These are phyloP conservation scores for Aspergillus udagawae DNA, from an alignment of 2,329 filamentous ascomycete species.

Conservation along the genomic window DNA sequence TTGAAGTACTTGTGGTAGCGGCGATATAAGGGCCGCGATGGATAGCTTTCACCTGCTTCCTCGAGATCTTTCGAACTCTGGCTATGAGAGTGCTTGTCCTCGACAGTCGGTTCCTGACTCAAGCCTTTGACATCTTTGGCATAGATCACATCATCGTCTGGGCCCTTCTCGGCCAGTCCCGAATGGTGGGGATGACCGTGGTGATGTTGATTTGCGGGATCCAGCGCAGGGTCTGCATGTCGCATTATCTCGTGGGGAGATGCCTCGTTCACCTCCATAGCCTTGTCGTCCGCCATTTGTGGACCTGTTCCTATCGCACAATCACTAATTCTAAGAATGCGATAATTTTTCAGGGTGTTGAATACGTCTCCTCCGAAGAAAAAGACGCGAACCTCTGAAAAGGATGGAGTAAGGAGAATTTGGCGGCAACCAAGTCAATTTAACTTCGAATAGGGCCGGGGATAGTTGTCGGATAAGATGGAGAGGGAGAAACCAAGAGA, in stretches of 20 bases:
- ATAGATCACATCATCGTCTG: slow-evolving; percentile 47
- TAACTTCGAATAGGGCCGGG: neutral
- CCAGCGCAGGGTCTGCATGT: slow-evolving; percentile 31
- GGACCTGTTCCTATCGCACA: neutral
- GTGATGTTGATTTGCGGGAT: slow-evolving; percentile 36
- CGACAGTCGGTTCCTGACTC: slow-evolving; percentile 23
- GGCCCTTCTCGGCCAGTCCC: slow-evolving; percentile 31
- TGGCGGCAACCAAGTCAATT: neutral
- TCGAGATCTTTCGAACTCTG: slow-evolving; percentile 35
- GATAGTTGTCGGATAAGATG: neutral
- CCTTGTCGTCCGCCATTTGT: neutral
- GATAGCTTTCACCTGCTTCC: slow-evolving; percentile 35
- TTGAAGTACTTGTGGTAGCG: slow-evolving; percentile 22
- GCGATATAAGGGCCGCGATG: slow-evolving; percentile 25
- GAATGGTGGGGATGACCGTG: slow-evolving; percentile 37
- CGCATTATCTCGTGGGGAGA: neutral
- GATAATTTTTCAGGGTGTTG: neutral
- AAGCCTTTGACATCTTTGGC: slow-evolving; percentile 35
- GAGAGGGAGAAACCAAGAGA: neutral
- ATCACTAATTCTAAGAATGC: neutral
- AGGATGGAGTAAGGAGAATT: neutral
- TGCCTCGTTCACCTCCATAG: neutral
- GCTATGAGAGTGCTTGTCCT: slow-evolving; percentile 37
- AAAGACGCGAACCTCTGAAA: neutral
- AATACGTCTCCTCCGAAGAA: neutral